Conservation (phyloP, 2,329 filamentous ascomycete genomes). For the Claviceps sp. region DNA sequence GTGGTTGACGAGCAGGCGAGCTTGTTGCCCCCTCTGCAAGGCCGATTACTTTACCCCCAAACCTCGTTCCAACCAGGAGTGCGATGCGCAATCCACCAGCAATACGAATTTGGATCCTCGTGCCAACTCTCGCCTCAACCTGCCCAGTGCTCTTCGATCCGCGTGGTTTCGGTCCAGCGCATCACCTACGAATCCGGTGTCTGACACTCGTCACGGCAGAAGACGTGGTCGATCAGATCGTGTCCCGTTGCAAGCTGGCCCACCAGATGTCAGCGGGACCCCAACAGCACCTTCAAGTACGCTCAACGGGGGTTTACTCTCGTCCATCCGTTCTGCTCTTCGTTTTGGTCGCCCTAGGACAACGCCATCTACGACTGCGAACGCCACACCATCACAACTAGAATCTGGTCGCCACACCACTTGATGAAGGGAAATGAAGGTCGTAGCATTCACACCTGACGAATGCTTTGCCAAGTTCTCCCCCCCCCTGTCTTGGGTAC, state of each 20-base stretch:
- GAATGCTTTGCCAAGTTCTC: no score
- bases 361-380: constrained; percentile 9
- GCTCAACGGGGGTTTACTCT: constrained; percentile 13
- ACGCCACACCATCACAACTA: constrained; percentile 31
- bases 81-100: constrained; percentile 9
- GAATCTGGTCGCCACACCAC: constrained; percentile 27
- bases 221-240: constrained; percentile 1
- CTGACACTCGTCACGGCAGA: not conserved
- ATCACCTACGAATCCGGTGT: not conserved
- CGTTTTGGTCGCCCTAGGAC: constrained; percentile 15
- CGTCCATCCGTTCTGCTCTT: constrained; percentile 20
- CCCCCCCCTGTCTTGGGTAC: no score
- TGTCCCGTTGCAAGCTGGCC: not conserved
- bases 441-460: not conserved
- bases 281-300: not conserved
- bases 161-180: constrained; percentile 22
- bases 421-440: not conserved
- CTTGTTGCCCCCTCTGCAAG: constrained; percentile 95
- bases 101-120: constrained; percentile 19
- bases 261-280: constrained; percentile 7
- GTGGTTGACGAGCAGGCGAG: constrained; percentile 86
- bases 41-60: constrained; percentile 96
- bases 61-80: constrained; percentile 46
- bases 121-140: constrained; percentile 32
- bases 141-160: constrained; percentile 28